Conservation (phyloP, 495 filamentous ascomycete genomes). For the Penicilliopsis zonata region DNA sequence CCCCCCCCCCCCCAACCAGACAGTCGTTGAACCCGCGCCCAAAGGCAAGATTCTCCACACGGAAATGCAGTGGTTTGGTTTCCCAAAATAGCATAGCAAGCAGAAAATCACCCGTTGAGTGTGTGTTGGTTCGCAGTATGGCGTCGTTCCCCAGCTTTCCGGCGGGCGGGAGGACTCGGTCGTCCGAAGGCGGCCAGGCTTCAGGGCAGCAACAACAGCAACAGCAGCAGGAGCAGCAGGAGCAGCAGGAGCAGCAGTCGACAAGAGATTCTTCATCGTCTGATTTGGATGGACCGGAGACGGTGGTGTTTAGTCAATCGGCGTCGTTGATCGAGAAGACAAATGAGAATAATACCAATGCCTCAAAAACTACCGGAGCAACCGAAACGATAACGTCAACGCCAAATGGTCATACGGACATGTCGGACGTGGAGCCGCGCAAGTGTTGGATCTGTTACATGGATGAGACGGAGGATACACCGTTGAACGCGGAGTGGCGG, state of each 20-base stretch:
- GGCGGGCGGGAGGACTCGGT: conserved; percentile 16
- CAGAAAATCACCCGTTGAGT: no score
- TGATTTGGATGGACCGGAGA: conserved; percentile 29
- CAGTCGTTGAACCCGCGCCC: no score
- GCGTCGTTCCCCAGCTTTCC: conserved; percentile 25
- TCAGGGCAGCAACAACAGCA: no score
- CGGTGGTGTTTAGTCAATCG: conserved; percentile 31
- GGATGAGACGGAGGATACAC: conserved; percentile 66
- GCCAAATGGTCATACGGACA: not conserved
- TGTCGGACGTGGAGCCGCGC: conserved; percentile 32
- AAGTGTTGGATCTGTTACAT: conserved; percentile 92
- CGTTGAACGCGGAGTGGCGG: conserved; percentile 61
- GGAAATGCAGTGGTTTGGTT: not conserved
- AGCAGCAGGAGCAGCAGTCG: no score
- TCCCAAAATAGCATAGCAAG: not conserved
- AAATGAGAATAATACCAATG: conserved; percentile 4
- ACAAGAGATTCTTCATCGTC: no score
- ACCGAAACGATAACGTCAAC: no score
- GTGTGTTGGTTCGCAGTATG: conserved; percentile 12
- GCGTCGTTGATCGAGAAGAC: conserved; percentile 9
- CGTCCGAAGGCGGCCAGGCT: conserved; percentile 17
- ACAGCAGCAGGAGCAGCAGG: no score
- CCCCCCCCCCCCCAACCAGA: no score
- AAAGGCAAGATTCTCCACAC: not conserved
- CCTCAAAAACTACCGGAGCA: conserved; percentile 6